Percentiles rank a stretch among this genome's conserved stretches.
These are phyloP conservation scores for Globisporangium mamillatum DNA, from an alignment of 352 stramenopile genomes.

Conservation along the genomic window DNA sequence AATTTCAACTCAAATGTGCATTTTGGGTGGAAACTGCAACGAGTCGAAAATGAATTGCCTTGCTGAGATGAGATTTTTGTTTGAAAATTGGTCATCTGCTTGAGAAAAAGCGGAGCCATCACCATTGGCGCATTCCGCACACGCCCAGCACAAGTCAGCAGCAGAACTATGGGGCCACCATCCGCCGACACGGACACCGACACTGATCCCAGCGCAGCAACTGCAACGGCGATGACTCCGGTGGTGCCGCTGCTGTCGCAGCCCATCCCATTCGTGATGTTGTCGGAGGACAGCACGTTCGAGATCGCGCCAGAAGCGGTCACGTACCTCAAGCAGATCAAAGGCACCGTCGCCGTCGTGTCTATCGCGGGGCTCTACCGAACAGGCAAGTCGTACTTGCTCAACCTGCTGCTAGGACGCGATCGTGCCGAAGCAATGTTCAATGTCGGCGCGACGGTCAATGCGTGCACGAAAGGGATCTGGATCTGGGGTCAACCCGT, in stretches of 20 bases:
- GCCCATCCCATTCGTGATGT: conserved; percentile 68
- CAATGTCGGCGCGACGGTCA: conserved; percentile 64
- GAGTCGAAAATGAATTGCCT: conserved; percentile 3
- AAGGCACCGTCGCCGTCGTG: conserved; percentile 58
- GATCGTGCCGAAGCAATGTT: conserved; percentile 64
- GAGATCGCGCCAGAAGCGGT: conserved; percentile 55
- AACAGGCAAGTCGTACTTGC: conserved; percentile 78
- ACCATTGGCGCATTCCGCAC: conserved; percentile 5
- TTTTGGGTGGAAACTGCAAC: background rate
- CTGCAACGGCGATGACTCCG: background rate
- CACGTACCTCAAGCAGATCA: conserved; percentile 57
- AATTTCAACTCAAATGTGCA: background rate
- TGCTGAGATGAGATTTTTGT: background rate
- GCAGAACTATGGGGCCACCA: conserved; percentile 1
- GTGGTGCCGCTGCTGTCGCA: conserved; percentile 10
- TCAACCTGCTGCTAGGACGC: conserved; percentile 62
- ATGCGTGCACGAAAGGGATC: conserved; percentile 79
- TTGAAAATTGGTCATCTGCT: background rate
- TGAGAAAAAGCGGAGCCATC: conserved; percentile 13
- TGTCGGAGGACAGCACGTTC: conserved; percentile 67
- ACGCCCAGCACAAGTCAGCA: background rate
- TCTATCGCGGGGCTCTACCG: conserved; percentile 72
- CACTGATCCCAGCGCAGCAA: background rate
- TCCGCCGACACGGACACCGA: background rate
- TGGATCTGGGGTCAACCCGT: conserved; percentile 76